Evolutionary conservation across 768 basidiomycete genomes (phyloP), one percentile per base, ranked within the genome.

Genomic region (Hydnum rufescens): DNA sequence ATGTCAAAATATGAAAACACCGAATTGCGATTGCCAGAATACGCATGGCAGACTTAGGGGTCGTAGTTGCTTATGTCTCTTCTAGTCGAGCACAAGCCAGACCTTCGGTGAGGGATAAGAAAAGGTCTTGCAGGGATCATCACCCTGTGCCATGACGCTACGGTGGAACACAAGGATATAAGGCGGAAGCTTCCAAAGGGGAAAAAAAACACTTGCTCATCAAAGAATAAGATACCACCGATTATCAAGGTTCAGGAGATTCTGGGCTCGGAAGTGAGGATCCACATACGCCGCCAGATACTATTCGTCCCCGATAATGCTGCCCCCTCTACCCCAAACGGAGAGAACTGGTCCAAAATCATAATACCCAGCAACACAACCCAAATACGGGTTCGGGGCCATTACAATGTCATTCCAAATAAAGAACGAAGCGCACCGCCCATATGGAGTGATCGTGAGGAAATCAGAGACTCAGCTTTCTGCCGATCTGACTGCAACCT

Each of bases 111-210:
- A n/a, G n/a, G n/a, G n/a, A n/a, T n/a, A n/a, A n/a, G n/a, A n/a
- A n/a, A n/a, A n/a, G n/a, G n/a, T n/a, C n/a, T n/a, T n/a, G n/a
- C n/a, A 23, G 16, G 13, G 23, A n/a, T 16, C 13, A n/a, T 16
- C 13, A 13, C 49, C 22, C 13, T 36, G 62, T 30, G 73, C 68
- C n/a, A 81, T 70, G 1, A 47, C 44, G 26, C 44, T 47, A 28
- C 13, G 26, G 44, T 13, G 8, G 13, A 25, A 28, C 8, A 26
- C 13, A 13, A 13, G 26, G 26, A 26, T 47, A 13, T 8, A 26
- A n/a, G n/a, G n/a, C 26, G 26, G 8, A 8, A 13, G 13, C 13
- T 26, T 16, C 8, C 8, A 13, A 13, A 13, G 8, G 8, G 13
- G 26, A 47, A 26, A 13, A 8, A 13, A 26, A 47, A 8, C 16